Conservation (phyloP, 75 land plant genomes). For the Sequoia sempervirens region DNA sequence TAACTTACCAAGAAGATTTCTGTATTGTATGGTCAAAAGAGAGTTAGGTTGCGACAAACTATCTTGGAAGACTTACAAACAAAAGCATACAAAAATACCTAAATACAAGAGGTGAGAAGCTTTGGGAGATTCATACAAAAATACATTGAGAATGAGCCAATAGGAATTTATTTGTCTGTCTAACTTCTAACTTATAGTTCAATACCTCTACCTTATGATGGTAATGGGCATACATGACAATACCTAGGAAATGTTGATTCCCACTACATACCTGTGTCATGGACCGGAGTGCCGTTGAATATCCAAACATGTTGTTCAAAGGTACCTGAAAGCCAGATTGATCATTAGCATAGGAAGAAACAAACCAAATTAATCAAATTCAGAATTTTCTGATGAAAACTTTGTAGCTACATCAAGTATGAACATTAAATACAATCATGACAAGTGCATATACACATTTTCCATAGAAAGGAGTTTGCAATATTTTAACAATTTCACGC, state of each 20-base stretch:
- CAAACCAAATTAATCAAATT: background rate
- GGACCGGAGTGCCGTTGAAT: constrained; percentile 93
- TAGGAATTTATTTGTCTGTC: background rate
- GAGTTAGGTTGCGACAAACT: background rate
- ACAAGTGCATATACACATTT: background rate
- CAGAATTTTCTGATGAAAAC: background rate
- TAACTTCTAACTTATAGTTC: background rate
- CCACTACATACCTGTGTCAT: constrained; percentile 87
- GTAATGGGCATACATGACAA: background rate
- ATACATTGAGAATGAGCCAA: background rate
- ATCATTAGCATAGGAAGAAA: background rate
- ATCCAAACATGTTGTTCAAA: constrained; percentile 99
- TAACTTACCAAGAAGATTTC: background rate
- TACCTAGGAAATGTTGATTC: background rate
- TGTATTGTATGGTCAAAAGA: background rate
- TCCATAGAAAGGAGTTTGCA: too few relatives aligned
- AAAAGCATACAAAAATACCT: too few relatives aligned
- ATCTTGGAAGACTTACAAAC: too few relatives aligned
- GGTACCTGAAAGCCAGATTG: constrained; percentile 70
- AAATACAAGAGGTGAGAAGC: background rate
- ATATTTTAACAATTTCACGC: background rate
- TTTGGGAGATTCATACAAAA: background rate
- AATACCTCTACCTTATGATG: background rate
- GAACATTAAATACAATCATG: background rate
- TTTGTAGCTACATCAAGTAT: background rate